Base-by-base conservation (phyloP, 192 early-diverging fungal genomes). In the Umbelopsis vinacea region DNA sequence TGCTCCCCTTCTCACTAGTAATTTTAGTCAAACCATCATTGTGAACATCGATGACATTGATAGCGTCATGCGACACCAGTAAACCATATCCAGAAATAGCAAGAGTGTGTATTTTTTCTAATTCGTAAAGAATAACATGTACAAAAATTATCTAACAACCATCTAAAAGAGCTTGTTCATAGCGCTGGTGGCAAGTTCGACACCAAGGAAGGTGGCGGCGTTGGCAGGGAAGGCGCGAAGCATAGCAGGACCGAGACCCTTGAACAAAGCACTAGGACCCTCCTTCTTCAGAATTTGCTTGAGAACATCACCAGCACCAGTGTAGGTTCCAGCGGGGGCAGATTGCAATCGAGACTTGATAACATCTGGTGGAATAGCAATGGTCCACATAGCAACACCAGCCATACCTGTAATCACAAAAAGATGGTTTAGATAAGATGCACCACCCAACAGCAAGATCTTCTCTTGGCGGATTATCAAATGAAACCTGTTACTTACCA, bases 361-460 rank as follows among this genome's bases (percentile, higher is more conserved):
- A 14, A 93, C 92, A 86, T 96, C 95, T 66, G 93, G 92, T 9
- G 94, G 94, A 79, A 94, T 96, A 40, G 93, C 93, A 83, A 96
- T 93, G 57, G 89, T 86, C 97, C 97, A 99, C 95, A 96, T 99
- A 72, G 94, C 93, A 77, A 99, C 94, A 82, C 96, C 96, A 71
- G 97, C 96, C 85, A 97, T 94, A 79, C 89, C 88, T 90, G 48
- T 47, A 46, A 45, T 70, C 4, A 24, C 33, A 46, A 46, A n/a
- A 46, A 21, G 35, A 21, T 15, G 40, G 55, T 50, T 55, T 38
- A 26, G 4, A 46, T 57, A 52, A 21, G 46, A 19, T 48, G n/a
- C 17, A 47, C 4, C 15, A 50, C n/a, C n/a, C n/a, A n/a, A 50
- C 7, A 50, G 46, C 46, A 46, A 17, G 2, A 14, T 15, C 57